Conservation (phyloP, 371 early-diverging fungal species). For the Rhizopus microsporus region DNA sequence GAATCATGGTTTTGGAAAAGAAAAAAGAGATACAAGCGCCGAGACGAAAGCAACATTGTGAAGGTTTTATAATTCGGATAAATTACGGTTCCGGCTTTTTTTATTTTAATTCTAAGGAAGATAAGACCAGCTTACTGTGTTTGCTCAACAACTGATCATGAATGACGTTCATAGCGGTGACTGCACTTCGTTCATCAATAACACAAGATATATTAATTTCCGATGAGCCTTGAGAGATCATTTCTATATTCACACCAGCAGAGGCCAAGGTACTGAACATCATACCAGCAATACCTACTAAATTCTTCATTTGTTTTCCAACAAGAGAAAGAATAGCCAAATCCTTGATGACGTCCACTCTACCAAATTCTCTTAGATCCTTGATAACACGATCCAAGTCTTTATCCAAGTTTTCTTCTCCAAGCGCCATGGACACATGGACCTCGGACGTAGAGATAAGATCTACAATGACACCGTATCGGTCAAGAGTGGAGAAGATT, state of each 20-base stretch:
- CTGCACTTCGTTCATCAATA: constrained; percentile 73
- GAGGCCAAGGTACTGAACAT: constrained; percentile 93
- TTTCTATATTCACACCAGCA: constrained; percentile 94
- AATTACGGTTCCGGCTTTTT: background rate
- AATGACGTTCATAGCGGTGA: constrained; percentile 82
- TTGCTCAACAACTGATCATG: constrained; percentile 70
- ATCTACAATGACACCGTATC: constrained; percentile 90
- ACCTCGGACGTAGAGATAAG: constrained; percentile 96
- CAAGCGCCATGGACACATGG: constrained; percentile 94
- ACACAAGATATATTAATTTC: constrained; percentile 99
- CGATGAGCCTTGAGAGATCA: constrained; percentile 97
- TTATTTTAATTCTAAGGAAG: constrained; percentile 12
- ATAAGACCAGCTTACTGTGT: constrained; percentile 27
- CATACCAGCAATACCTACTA: constrained; percentile 92
- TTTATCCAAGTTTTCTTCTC: constrained; percentile 60
- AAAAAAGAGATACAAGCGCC: constrained; percentile 1
- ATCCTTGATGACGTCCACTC: constrained; percentile 75
- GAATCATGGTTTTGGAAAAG: constrained; percentile 14
- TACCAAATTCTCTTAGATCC: constrained; percentile 72
- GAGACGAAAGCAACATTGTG: background rate
- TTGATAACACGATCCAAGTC: constrained; percentile 69
- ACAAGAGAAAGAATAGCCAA: constrained; percentile 96
- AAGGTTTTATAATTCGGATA: background rate
- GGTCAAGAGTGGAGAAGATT: constrained; percentile 89
- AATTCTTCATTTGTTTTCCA: constrained; percentile 94